Conservation (phyloP, 2,329 filamentous ascomycete genomes). For the Calonectria leucothoes region DNA sequence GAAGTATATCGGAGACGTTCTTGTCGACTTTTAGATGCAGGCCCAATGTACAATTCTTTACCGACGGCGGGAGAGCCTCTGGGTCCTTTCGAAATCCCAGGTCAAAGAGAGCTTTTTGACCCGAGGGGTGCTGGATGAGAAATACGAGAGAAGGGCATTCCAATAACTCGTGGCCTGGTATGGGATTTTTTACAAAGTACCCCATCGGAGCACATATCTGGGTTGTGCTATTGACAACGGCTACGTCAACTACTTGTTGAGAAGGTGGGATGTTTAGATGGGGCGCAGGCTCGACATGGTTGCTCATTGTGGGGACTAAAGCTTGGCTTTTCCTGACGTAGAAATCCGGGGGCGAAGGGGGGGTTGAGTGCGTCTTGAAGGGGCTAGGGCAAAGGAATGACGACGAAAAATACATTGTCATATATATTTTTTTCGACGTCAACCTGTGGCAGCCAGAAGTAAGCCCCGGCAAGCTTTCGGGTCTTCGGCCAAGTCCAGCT, state of each 20-base stretch:
- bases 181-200: background rate
- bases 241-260: background rate
- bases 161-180: background rate
- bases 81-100: background rate
- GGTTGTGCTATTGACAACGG: background rate
- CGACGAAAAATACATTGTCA: too few relatives aligned
- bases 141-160: conserved; percentile 6
- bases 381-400: background rate
- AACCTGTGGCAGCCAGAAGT: too few relatives aligned
- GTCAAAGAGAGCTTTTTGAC: conserved; percentile 2
- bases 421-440: too few relatives aligned
- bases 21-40: background rate
- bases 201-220: background rate
- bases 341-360: too few relatives aligned
- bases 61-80: background rate
- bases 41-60: background rate
- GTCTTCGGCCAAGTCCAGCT: too few relatives aligned
- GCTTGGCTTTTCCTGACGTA: background rate
- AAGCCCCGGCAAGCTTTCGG: too few relatives aligned
- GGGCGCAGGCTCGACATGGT: background rate
- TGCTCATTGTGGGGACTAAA: background rate
- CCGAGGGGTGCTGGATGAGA: background rate
- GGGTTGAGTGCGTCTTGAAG: background rate
- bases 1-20: background rate
- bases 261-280: background rate